Evolutionary conservation across 495 filamentous ascomycete species (phyloP).

Genomic region (Trichoderma erinaceum): DNA sequence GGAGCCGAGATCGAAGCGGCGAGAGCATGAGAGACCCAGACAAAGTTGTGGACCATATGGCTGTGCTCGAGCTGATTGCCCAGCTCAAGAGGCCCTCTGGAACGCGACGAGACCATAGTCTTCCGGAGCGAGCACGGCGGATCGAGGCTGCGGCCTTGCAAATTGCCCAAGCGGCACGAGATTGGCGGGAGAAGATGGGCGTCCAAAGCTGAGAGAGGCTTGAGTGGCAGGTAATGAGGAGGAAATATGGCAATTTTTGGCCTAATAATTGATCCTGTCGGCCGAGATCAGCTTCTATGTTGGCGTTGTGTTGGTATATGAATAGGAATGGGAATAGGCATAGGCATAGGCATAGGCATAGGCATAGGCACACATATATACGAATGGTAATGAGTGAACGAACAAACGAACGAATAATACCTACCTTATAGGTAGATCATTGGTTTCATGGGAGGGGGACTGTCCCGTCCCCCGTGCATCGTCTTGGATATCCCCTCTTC

Average conservation of each 20-base stretch:
- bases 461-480: not conserved
- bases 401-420: not conserved
- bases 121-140: not conserved
- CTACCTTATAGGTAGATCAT: not conserved
- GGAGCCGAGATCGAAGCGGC: not conserved
- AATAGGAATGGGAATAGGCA: not conserved
- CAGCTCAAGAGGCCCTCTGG: constrained; percentile 7
- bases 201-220: constrained; percentile 3
- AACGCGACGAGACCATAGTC: not conserved
- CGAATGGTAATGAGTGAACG: constrained; percentile 9
- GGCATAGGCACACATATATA: not conserved
- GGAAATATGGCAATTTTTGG: not conserved
- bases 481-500: not conserved
- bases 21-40: constrained; percentile 7
- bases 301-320: not conserved
- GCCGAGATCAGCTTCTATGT: constrained; percentile 6
- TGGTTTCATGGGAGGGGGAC: not conserved
- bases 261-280: constrained; percentile 6
- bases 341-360: not conserved
- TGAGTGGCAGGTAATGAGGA: not conserved
- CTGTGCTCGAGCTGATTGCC: constrained; percentile 9
- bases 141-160: constrained; percentile 10
- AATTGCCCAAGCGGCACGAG: constrained; percentile 5
- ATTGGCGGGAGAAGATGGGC: constrained; percentile 5
- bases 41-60: constrained; percentile 8